These are phyloP conservation scores for Ceratobasidium sp. DNA, from an alignment of 1,284 basidiomycete genomes.

Conservation along the genomic window DNA sequence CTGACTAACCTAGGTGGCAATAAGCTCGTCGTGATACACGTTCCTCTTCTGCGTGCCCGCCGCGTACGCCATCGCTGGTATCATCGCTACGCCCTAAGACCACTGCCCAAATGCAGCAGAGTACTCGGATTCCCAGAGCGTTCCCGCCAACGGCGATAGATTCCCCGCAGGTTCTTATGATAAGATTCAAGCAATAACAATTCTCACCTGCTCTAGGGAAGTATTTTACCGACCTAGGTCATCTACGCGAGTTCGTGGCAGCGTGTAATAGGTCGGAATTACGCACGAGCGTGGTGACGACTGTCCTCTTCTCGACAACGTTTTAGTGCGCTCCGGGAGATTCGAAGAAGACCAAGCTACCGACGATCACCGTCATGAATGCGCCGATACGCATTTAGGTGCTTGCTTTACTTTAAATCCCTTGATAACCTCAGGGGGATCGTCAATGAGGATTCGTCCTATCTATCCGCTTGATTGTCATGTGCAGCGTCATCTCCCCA, in stretches of 20 bases:
- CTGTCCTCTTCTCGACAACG: not conserved
- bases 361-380: not conserved
- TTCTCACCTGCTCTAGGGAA: too few species aligned
- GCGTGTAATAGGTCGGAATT: not conserved
- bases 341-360: not conserved
- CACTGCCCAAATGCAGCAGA: too few species aligned
- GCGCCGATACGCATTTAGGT: not conserved
- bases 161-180: not conserved
- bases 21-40: constrained; percentile 25
- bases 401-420: not conserved
- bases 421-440: constrained; percentile 36
- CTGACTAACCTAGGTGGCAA: not conserved
- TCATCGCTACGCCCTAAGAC: not conserved
- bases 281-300: constrained; percentile 9
- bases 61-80: not conserved
- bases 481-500: constrained; percentile 29
- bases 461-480: constrained; percentile 9
- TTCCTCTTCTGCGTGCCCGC: not conserved
- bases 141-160: not conserved
- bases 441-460: constrained; percentile 6
- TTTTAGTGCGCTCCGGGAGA: not conserved
- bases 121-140: not conserved
- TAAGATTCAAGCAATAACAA: constrained; percentile 10
- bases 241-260: not conserved
- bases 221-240: not conserved